These are phyloP conservation scores for Nicotiana tomentosiformis DNA, from an alignment of 257 asterid species.

Conservation along the genomic window DNA sequence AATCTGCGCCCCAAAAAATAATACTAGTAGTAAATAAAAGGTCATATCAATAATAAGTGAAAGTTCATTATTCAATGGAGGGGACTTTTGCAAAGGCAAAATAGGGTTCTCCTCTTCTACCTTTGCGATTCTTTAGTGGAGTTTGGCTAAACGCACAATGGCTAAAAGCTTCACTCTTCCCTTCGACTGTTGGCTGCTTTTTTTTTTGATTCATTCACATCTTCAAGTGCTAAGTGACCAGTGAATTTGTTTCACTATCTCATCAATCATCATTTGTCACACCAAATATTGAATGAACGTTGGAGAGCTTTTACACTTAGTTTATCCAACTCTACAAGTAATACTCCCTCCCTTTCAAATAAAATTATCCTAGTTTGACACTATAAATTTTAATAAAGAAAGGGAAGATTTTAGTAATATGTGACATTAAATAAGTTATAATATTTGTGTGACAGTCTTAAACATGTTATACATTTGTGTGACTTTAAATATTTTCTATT, in stretches of 20 bases:
- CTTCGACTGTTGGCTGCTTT: neutral
- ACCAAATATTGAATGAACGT: neutral
- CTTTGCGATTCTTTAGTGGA: conserved; percentile 20
- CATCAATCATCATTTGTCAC: neutral
- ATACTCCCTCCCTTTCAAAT: neutral
- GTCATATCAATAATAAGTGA: neutral
- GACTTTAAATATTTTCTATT: too few relatives aligned
- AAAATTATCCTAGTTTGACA: too few relatives aligned
- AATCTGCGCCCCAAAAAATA: neutral
- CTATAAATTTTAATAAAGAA: too few relatives aligned
- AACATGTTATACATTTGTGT: too few relatives aligned
- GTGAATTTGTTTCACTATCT: neutral
- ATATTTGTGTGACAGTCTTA: too few relatives aligned
- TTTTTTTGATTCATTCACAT: neutral
- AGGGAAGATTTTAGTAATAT: too few relatives aligned
- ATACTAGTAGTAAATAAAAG: neutral
- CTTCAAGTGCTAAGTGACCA: neutral
- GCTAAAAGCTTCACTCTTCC: conserved; percentile 8
- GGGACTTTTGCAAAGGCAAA: conserved; percentile 9
- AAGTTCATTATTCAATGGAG: neutral
- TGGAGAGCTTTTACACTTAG: neutral
- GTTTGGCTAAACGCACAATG: conserved; percentile 5
- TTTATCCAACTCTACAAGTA: neutral
- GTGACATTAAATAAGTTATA: too few relatives aligned
- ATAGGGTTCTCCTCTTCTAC: conserved; percentile 27